A percentile compares a stretch with the other conserved stretches of the same genome.
phyloP scores from a whole-genome alignment of 192 early-diverging fungal genomes.

The Coemansia sp. region DNA sequence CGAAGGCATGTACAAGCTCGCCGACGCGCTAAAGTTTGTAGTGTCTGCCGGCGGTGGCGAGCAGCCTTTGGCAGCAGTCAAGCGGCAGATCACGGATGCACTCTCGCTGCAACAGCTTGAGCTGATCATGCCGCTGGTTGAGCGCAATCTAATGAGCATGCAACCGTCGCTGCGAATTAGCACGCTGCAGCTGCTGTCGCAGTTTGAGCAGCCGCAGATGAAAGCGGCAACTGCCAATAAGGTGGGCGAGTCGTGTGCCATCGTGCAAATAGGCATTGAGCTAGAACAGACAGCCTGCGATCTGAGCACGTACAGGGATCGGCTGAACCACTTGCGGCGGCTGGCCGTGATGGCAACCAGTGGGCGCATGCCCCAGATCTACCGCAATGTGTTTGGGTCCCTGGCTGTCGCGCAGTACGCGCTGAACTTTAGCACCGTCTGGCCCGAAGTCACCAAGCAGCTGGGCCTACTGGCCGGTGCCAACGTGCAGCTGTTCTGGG shows the following conservation, averaged over 20 bases:
- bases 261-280: slow-evolving; percentile 52
- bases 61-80: not conserved
- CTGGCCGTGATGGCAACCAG: slow-evolving; percentile 62
- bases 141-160: slow-evolving; percentile 31
- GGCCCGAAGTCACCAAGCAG: slow-evolving; percentile 68
- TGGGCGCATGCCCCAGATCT: slow-evolving; percentile 65
- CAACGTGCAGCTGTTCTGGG: slow-evolving; percentile 61
- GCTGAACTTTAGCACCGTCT: slow-evolving; percentile 78
- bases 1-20: slow-evolving; percentile 21
- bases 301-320: slow-evolving; percentile 72
- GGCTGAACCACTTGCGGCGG: slow-evolving; percentile 67
- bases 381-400: slow-evolving; percentile 63
- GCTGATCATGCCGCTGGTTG: slow-evolving; percentile 18
- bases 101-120: slow-evolving; percentile 28
- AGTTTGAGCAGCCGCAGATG: slow-evolving; percentile 62
- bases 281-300: slow-evolving; percentile 63
- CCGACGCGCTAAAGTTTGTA: slow-evolving; percentile 16
- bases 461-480: slow-evolving; percentile 54
- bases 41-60: not conserved
- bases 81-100: slow-evolving; percentile 10
- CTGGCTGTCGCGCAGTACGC: slow-evolving; percentile 65
- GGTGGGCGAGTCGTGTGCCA: slow-evolving; percentile 37
- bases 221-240: not conserved
- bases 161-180: slow-evolving; percentile 56
- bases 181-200: slow-evolving; percentile 61